Evolutionary conservation across 2,329 filamentous ascomycete genomes (phyloP).

Genomic region (Claviceps sp.): DNA sequence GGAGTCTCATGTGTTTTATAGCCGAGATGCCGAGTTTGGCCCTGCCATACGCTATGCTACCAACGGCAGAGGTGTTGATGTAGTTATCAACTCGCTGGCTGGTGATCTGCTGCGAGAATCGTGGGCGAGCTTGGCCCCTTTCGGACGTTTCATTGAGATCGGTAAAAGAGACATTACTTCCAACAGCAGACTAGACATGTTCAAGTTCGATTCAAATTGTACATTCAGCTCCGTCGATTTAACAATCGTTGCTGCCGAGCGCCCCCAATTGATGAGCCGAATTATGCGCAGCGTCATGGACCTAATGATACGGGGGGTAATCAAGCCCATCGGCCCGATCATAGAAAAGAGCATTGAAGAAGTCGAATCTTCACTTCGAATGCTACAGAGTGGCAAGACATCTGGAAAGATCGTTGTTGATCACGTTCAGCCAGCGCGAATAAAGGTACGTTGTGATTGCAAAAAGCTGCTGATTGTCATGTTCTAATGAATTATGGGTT

Average conservation of each 20-base stretch:
- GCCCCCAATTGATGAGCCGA: slow-evolving; percentile 17
- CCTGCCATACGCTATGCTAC: slow-evolving; percentile 13
- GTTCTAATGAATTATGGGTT: neutral
- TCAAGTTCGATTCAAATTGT: slow-evolving; percentile 32
- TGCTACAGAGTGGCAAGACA: slow-evolving; percentile 20
- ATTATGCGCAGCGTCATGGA: slow-evolving; percentile 24
- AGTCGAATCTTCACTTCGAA: slow-evolving; percentile 23
- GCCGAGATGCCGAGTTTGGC: slow-evolving; percentile 12
- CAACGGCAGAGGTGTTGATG: slow-evolving; percentile 48
- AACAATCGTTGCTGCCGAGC: slow-evolving; percentile 26
- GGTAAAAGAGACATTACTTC: slow-evolving; percentile 23
- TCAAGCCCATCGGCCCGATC: slow-evolving; percentile 23
- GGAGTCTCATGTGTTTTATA: slow-evolving; percentile 17
- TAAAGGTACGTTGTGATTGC: slow-evolving; percentile 19
- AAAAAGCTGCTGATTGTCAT: neutral
- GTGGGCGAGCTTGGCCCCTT: slow-evolving; percentile 29
- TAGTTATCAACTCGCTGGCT: slow-evolving; percentile 40
- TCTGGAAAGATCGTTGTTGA: slow-evolving; percentile 32
- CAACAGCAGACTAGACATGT: slow-evolving; percentile 32
- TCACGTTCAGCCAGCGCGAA: slow-evolving; percentile 26
- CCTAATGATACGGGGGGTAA: slow-evolving; percentile 19
- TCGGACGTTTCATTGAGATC: slow-evolving; percentile 33
- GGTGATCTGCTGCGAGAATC: slow-evolving; percentile 21
- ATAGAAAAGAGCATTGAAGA: slow-evolving; percentile 23
- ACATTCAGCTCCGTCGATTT: slow-evolving; percentile 34